A percentile compares a stretch with the other conserved stretches of the same genome.
These are phyloP conservation scores for Leccinum variicolor DNA, from an alignment of 768 basidiomycete species.

Conservation along the genomic window DNA sequence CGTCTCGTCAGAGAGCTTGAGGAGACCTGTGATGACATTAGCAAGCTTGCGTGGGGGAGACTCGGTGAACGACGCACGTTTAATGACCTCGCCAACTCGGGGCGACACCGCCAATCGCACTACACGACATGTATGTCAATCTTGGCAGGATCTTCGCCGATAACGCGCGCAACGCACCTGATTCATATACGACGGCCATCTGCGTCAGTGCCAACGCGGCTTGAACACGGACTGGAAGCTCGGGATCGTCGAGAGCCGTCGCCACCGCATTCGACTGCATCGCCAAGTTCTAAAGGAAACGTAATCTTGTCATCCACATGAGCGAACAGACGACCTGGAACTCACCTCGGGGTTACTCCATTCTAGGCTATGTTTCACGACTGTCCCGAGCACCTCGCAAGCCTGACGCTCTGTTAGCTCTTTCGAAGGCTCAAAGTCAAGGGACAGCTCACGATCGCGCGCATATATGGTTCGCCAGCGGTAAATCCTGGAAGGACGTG, in stretches of 20 bases:
- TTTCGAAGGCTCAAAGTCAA: not conserved
- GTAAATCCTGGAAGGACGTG: conserved; percentile 74
- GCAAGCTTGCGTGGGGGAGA: not conserved
- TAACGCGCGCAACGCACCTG: conserved; percentile 41
- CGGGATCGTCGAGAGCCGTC: conserved; percentile 67
- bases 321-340: not conserved
- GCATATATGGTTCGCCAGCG: conserved; percentile 65
- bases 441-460: conserved; percentile 62
- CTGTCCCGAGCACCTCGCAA: conserved; percentile 74
- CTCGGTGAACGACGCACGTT: conserved; percentile 46
- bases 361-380: conserved; percentile 63
- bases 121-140: conserved; percentile 21
- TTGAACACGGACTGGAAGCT: conserved; percentile 82
- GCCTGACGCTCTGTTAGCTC: conserved; percentile 46
- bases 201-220: conserved; percentile 79
- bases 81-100: conserved; percentile 83
- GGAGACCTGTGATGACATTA: conserved; percentile 52
- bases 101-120: conserved; percentile 70
- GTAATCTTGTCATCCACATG: not conserved
- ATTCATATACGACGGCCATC: conserved; percentile 60
- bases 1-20: conserved; percentile 88
- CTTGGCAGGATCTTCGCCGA: not conserved
- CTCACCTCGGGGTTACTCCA: conserved; percentile 64
- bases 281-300: conserved; percentile 50
- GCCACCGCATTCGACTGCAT: conserved; percentile 64